These are phyloP conservation scores for Pseudogymnoascus sp. DNA, from an alignment of 2,329 filamentous ascomycete genomes.

Conservation along the genomic window DNA sequence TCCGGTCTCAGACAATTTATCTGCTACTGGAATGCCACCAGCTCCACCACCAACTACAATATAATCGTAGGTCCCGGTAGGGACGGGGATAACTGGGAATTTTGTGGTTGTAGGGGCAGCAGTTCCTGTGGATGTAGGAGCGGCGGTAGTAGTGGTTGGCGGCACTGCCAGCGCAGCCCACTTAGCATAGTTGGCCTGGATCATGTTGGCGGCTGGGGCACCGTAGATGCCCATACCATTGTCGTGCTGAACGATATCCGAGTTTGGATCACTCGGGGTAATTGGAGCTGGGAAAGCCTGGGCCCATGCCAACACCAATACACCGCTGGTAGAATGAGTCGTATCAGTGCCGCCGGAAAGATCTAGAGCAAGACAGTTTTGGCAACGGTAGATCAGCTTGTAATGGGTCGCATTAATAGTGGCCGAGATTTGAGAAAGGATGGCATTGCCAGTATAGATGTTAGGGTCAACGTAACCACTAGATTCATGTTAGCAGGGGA, in stretches of 20 bases:
- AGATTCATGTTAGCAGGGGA: not conserved
- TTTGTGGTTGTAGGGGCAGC: slow-evolving; percentile 14
- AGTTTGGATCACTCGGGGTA: slow-evolving; percentile 37
- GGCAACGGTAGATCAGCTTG: slow-evolving; percentile 1
- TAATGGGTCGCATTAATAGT: not conserved
- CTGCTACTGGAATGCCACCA: slow-evolving; percentile 10
- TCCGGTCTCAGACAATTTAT: slow-evolving; percentile 10
- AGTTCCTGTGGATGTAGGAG: not conserved
- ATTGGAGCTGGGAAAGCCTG: slow-evolving; percentile 36
- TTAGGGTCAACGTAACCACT: slow-evolving; percentile 52
- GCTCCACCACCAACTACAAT: slow-evolving; percentile 12
- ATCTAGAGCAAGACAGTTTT: slow-evolving; percentile 43
- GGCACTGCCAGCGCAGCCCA: slow-evolving; percentile 26
- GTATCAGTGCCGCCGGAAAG: slow-evolving; percentile 42
- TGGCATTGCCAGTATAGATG: slow-evolving; percentile 46
- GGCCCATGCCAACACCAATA: slow-evolving; percentile 49
- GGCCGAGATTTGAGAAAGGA: slow-evolving; percentile 5
- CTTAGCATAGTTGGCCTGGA: slow-evolving; percentile 31
- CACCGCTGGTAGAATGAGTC: slow-evolving; percentile 28
- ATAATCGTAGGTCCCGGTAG: not conserved
- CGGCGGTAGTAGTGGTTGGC: slow-evolving; percentile 18
- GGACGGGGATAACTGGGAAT: slow-evolving; percentile 1
- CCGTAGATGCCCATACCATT: slow-evolving; percentile 49
- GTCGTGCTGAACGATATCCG: slow-evolving; percentile 47
- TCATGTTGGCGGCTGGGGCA: slow-evolving; percentile 36